Conservation (phyloP, 805 yeast species). For the Saccharomycopsis capsularis region DNA sequence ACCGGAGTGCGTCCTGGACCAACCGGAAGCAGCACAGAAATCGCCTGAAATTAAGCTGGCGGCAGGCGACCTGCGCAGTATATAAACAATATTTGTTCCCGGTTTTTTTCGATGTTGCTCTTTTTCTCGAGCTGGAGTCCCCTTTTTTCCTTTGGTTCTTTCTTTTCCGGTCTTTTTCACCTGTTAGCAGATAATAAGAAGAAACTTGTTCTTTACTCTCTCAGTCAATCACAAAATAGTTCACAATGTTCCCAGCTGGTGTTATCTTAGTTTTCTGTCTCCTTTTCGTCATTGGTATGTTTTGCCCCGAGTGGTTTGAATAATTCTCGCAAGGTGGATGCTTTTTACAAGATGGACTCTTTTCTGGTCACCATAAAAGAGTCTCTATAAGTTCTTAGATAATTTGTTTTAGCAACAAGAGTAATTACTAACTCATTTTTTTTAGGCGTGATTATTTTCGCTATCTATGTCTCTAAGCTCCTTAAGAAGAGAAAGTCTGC, state of each 20-base stretch:
- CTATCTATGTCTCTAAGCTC: conserved; percentile 27
- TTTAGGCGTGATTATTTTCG: conserved; percentile 29
- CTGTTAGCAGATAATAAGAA: background rate
- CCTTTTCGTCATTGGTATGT: conserved; percentile 30
- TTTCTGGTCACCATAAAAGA: too few relatives aligned
- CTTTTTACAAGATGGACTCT: too few relatives aligned
- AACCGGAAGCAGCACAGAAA: background rate
- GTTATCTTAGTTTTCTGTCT: conserved; percentile 59
- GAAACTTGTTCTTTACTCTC: background rate
- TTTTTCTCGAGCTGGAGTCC: background rate
- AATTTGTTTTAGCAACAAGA: background rate
- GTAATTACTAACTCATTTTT: background rate
- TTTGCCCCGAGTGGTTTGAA: conserved; percentile 25
- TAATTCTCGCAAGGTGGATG: too few relatives aligned
- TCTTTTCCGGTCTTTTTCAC: background rate
- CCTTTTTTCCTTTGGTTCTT: background rate
- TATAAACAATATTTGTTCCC: background rate
- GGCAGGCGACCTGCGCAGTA: background rate
- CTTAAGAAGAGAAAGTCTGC: conserved; percentile 35
- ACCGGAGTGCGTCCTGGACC: background rate
- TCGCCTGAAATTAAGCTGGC: too few relatives aligned
- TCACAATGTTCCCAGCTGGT: conserved; percentile 61
- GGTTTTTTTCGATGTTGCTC: background rate
- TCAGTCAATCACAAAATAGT: background rate
- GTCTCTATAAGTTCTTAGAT: too few relatives aligned